phyloP scores from a whole-genome alignment of 2,329 filamentous ascomycete genomes.

The Xylaria sp. region DNA sequence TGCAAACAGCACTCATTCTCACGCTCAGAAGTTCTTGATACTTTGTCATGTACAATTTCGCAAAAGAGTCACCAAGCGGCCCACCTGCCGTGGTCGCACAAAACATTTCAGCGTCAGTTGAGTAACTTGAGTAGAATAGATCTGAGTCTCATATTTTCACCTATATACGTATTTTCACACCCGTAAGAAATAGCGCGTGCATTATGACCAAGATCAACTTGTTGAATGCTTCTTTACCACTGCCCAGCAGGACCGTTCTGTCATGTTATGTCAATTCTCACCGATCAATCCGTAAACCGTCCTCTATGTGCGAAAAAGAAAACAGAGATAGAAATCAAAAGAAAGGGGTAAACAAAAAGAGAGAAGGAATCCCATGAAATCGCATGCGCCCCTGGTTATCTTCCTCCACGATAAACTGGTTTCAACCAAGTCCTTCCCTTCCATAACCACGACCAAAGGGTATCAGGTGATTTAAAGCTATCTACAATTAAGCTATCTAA shows the following conservation, averaged over 20 bases:
- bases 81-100: background rate
- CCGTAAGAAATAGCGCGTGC: background rate
- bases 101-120: background rate
- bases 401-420: constrained; percentile 9
- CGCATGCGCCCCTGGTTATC: constrained; percentile 32
- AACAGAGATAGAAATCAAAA: constrained; percentile 3
- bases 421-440: constrained; percentile 21
- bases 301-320: constrained; percentile 26
- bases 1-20: background rate
- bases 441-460: constrained; percentile 44
- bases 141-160: background rate
- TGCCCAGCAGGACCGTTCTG: constrained; percentile 44
- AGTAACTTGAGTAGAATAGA: background rate
- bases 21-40: background rate
- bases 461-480: constrained; percentile 49
- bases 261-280: constrained; percentile 26
- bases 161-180: background rate
- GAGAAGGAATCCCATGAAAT: constrained; percentile 20
- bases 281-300: constrained; percentile 24
- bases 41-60: background rate
- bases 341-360: background rate
- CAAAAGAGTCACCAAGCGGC: background rate
- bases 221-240: constrained; percentile 36
- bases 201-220: constrained; percentile 35
- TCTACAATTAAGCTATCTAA: constrained; percentile 49